Conservation (phyloP, 179 eudicot genomes). For the Carnegiea gigantea region DNA sequence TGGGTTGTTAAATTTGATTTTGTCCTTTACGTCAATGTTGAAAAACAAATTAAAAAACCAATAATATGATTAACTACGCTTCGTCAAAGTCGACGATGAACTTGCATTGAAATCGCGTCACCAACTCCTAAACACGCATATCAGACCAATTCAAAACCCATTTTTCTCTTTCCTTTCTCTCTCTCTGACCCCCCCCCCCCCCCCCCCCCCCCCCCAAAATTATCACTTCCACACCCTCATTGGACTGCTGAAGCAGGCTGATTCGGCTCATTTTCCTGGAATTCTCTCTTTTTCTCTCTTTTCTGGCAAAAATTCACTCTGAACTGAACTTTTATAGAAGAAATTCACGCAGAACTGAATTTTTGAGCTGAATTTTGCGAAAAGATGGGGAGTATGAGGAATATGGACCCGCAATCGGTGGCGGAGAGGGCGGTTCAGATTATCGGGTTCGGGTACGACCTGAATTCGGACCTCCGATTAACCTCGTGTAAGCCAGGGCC, state of each 20-base stretch:
- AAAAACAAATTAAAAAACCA: background rate
- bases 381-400: conserved; percentile 31
- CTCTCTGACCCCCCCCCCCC: background rate
- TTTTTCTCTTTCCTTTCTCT: background rate
- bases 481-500: conserved; percentile 69
- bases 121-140: background rate
- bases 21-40: background rate
- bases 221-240: background rate
- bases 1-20: background rate
- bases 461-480: conserved; percentile 61
- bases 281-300: background rate
- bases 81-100: conserved; percentile 1
- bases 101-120: background rate
- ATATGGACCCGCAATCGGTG: conserved; percentile 65
- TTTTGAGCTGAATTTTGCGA: background rate
- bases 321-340: too few species aligned
- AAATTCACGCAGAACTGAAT: too few species aligned
- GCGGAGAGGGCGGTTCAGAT: conserved; percentile 83
- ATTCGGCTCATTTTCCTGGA: background rate
- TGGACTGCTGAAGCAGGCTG: background rate
- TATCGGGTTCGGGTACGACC: conserved; percentile 80
- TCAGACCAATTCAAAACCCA: background rate
- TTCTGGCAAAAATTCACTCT: too few species aligned
- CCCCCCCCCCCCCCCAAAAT: background rate
- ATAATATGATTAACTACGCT: background rate